These are phyloP conservation scores for Heliamphora ciliata DNA, from an alignment of 179 eudicot species.

Conservation along the genomic window DNA sequence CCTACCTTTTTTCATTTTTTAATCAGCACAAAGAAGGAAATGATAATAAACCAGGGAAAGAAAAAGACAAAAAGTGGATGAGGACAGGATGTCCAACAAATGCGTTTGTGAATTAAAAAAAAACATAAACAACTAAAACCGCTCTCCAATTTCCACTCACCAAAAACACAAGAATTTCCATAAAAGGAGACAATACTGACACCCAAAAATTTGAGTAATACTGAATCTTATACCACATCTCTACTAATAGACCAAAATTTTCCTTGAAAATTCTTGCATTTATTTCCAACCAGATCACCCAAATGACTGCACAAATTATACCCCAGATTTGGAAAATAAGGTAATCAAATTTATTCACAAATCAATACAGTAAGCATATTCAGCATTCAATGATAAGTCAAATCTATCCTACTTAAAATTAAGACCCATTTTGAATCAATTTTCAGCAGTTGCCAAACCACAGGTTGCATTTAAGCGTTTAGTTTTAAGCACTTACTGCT, in stretches of 20 bases:
- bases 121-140: background rate
- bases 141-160: too few species aligned
- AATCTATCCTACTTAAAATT: too few species aligned
- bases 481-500: background rate
- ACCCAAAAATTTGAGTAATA: background rate
- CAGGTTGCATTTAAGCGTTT: too few species aligned
- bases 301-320: background rate
- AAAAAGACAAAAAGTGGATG: background rate
- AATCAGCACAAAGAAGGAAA: too few species aligned
- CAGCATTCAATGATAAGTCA: background rate
- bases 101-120: background rate
- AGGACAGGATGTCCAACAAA: background rate
- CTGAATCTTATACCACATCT: background rate
- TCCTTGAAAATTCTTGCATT: background rate
- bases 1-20: background rate
- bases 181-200: background rate
- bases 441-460: too few species aligned
- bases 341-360: background rate
- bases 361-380: background rate
- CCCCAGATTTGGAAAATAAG: background rate
- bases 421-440: background rate
- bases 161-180: too few species aligned
- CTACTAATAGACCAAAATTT: background rate
- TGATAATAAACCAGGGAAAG: background rate
- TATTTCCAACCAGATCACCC: constrained; percentile 3